These are phyloP conservation scores for Monilinia laxa DNA, from an alignment of 2,329 filamentous ascomycete species.

Conservation along the genomic window DNA sequence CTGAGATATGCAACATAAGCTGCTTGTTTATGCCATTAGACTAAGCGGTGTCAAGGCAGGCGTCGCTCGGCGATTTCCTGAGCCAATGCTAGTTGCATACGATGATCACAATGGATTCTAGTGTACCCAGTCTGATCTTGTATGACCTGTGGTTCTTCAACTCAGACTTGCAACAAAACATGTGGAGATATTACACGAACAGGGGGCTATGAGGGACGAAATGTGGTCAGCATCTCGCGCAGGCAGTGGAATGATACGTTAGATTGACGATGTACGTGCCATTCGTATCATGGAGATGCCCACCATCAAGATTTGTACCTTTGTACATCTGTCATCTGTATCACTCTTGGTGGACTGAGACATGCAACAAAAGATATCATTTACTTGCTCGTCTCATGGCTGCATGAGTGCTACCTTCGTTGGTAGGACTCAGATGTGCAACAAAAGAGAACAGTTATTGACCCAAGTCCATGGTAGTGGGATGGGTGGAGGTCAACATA, in stretches of 20 bases:
- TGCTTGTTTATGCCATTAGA: no score
- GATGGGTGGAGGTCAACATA: neutral
- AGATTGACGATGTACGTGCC: neutral
- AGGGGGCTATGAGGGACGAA: neutral
- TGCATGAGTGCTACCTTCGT: neutral
- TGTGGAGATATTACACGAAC: neutral
- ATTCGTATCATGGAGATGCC: neutral
- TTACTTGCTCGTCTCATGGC: neutral
- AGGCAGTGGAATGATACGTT: neutral
- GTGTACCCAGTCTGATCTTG: neutral
- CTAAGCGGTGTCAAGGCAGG: neutral
- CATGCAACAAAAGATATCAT: neutral
- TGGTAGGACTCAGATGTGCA: constrained; percentile 10
- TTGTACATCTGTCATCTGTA: neutral
- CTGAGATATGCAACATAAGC: neutral
- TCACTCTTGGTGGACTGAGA: neutral
- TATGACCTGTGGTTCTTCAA: constrained; percentile 1
- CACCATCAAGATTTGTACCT: neutral
- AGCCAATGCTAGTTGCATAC: neutral
- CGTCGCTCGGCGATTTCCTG: neutral
- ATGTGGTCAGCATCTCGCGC: neutral
- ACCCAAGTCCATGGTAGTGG: neutral
- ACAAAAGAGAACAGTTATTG: neutral
- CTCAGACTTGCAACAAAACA: neutral
- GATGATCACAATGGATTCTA: neutral